Conservation (phyloP, 306 rosid species). For the Ochetophila trinervis region DNA sequence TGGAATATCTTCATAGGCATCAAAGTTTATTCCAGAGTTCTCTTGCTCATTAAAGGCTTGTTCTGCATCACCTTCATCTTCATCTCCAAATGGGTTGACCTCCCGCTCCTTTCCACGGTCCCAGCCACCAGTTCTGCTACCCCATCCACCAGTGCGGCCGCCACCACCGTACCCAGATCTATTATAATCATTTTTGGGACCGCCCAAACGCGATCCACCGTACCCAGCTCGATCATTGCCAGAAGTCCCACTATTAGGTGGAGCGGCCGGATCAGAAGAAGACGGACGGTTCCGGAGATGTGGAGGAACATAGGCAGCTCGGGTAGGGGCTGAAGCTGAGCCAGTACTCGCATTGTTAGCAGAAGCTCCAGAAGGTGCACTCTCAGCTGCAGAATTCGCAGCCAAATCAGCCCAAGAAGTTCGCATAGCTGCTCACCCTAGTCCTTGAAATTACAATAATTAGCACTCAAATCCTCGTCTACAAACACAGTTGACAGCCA, state of each 20-base stretch:
- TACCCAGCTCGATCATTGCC: slow-evolving; percentile 39
- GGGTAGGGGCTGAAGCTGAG: slow-evolving; percentile 33
- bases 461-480: not conserved
- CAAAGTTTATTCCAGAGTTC: slow-evolving; percentile 66
- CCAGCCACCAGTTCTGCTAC: slow-evolving; percentile 56
- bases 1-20: slow-evolving; percentile 84
- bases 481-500: not conserved
- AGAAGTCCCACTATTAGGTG: slow-evolving; percentile 33
- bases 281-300: slow-evolving; percentile 71
- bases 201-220: slow-evolving; percentile 45
- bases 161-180: slow-evolving; percentile 50
- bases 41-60: slow-evolving; percentile 47
- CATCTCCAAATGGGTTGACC: slow-evolving; percentile 65
- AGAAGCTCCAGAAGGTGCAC: slow-evolving; percentile 44
- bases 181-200: slow-evolving; percentile 41
- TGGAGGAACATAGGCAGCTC: slow-evolving; percentile 71
- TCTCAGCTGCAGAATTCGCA: slow-evolving; percentile 76
- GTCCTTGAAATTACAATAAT: not conserved
- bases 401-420: slow-evolving; percentile 95
- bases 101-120: slow-evolving; percentile 71
- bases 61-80: slow-evolving; percentile 53
- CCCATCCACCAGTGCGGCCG: slow-evolving; percentile 51
- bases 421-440: slow-evolving; percentile 44
- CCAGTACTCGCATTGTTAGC: slow-evolving; percentile 34
- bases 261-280: slow-evolving; percentile 42